Base-by-base conservation (phyloP, 176 grass and related monocot genomes). In the Olyra latifolia region DNA sequence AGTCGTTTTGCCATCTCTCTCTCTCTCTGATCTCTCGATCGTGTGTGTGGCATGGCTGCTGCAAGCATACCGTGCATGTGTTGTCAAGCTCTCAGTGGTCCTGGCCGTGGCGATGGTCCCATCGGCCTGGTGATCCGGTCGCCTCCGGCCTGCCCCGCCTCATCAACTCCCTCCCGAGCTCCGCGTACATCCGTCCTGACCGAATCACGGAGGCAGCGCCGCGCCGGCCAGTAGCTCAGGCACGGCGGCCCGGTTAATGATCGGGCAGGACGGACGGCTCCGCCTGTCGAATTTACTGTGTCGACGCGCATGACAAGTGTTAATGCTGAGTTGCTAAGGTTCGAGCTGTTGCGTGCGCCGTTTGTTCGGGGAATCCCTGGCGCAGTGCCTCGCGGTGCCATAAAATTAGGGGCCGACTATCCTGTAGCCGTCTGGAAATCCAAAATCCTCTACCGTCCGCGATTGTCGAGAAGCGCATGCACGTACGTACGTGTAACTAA, bases 41-140 rank as follows among this genome's bases (percentile, higher is more conserved):
- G 57, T 11, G 25, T 60, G 57, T 11, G 24, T 61, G 15, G 53
- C 14, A 46, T 44, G 19, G 43, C 23, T 14, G 62, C 17, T 45
- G 62, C 61, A 35, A 2, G 10, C 50, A 27, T 4, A 45, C 41
- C 43, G 62, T 6, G 62, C 35, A 10, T 17, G 71, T 69, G 53
- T 22, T 81, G 78, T 76, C 78, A 32, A 87, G 38, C 23, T 69
- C 63, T 43, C 45, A 8, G 85, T 63, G 72, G 79, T 77, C 78
- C 63, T 45, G 11, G 81, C 65, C 65, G 39, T n/a, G 32, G 7
- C 27, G 66, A 39, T 64, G 79, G 85, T 82, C 79, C 83, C 58
- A 24, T 11, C 11, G 29, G 43, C 65, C 83, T 85, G 83, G 53
- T 10, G 22, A 52, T 30, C 74, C 65, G 74, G 76, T 71, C 69